phyloP scores from a whole-genome alignment of 179 eudicot genomes.

The Monotropa hypopitys region DNA sequence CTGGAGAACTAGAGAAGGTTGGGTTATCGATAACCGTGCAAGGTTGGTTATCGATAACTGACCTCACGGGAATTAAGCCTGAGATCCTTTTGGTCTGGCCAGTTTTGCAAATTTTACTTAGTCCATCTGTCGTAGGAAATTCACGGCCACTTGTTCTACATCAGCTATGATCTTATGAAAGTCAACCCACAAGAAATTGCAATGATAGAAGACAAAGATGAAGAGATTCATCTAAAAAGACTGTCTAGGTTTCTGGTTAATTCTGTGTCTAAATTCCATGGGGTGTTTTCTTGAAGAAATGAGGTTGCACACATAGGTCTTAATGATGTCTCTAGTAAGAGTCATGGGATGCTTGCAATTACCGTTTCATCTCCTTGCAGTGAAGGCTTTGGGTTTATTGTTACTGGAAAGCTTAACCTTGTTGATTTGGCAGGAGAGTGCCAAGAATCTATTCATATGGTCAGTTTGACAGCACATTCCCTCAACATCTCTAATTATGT shows the following conservation, averaged over 20 bases:
- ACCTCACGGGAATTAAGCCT: too few relatives aligned
- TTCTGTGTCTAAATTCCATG: slow-evolving; percentile 47
- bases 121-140: too few relatives aligned
- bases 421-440: slow-evolving; percentile 92
- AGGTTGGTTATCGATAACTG: too few relatives aligned
- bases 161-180: slow-evolving; percentile 82
- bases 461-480: slow-evolving; percentile 86
- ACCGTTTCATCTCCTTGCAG: slow-evolving; percentile 33
- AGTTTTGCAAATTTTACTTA: too few relatives aligned
- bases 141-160: too few relatives aligned
- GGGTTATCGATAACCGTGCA: too few relatives aligned
- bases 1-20: too few relatives aligned
- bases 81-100: too few relatives aligned
- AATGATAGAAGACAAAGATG: slow-evolving; percentile 68
- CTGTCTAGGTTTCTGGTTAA: slow-evolving; percentile 46
- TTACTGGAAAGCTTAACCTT: slow-evolving; percentile 72
- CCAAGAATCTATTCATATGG: slow-evolving; percentile 77
- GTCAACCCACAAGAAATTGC: slow-evolving; percentile 49
- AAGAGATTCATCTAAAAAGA: slow-evolving; percentile 60
- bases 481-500: slow-evolving; percentile 54
- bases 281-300: slow-evolving; percentile 47
- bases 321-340: slow-evolving; percentile 84
- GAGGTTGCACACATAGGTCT: slow-evolving; percentile 74
- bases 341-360: slow-evolving; percentile 76
- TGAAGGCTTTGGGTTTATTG: slow-evolving; percentile 16